Percentiles rank a stretch among this genome's conserved stretches.
phyloP scores from a whole-genome alignment of 1,284 basidiomycete genomes.

The Ganoderma meredithae region DNA sequence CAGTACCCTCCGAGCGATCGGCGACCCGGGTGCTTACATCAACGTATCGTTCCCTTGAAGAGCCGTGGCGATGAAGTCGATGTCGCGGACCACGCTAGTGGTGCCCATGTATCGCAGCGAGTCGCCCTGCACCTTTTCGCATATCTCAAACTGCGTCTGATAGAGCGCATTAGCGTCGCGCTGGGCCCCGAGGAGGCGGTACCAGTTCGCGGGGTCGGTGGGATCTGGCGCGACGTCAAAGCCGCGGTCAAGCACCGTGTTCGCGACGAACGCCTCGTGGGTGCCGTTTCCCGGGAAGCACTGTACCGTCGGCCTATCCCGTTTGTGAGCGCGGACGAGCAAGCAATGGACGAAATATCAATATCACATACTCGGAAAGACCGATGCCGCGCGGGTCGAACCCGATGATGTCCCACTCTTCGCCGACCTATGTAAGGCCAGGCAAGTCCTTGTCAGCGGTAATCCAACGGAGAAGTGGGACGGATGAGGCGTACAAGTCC shows the following conservation, averaged over 20 bases:
- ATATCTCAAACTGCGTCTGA: constrained; percentile 46
- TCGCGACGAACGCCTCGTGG: constrained; percentile 43
- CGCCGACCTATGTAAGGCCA: constrained; percentile 35
- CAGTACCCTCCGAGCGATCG: constrained; percentile 12
- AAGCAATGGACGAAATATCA: neutral
- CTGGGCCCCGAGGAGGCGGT: constrained; percentile 44
- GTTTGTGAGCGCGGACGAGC: neutral
- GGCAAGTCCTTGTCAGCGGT: neutral
- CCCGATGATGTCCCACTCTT: constrained; percentile 48
- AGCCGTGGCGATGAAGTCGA: constrained; percentile 48
- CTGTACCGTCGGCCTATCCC: constrained; percentile 41
- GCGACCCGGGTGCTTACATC: constrained; percentile 45
- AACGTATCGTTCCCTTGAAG: constrained; percentile 49
- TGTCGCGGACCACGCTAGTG: constrained; percentile 50
- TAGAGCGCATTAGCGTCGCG: constrained; percentile 45
- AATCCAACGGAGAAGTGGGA: too few species aligned
- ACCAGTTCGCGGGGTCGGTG: constrained; percentile 37
- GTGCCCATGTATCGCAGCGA: constrained; percentile 53
- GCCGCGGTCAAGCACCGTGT: constrained; percentile 47
- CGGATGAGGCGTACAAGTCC: constrained; percentile 19
- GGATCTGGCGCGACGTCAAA: constrained; percentile 45
- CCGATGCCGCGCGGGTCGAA: constrained; percentile 55
- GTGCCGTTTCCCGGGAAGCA: constrained; percentile 43
- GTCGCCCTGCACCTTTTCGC: constrained; percentile 48
- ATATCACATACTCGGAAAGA: constrained; percentile 38